Percentiles rank a stretch among this genome's conserved stretches.
Conservation (phyloP, 169 alveolate species). For the Plasmodium gallinaceum region DNA sequence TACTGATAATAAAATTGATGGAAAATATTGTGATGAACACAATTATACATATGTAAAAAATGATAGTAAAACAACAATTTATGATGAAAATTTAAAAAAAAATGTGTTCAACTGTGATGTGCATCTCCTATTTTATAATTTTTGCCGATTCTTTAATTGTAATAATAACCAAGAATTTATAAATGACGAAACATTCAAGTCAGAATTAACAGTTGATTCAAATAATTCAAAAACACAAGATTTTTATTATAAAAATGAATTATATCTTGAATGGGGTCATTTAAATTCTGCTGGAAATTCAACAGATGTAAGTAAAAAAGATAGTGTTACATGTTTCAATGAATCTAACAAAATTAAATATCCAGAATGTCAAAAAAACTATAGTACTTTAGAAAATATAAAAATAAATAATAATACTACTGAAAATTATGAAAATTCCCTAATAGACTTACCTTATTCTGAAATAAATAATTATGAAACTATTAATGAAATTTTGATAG, state of each 20-base stretch:
- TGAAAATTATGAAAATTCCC: too few species aligned
- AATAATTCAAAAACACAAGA: background rate
- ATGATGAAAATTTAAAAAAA: background rate
- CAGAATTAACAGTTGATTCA: conserved; percentile 26
- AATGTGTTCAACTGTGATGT: conserved; percentile 20
- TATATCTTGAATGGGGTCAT: too few species aligned
- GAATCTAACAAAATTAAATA: background rate
- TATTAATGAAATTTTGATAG: too few species aligned
- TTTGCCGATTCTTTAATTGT: conserved; percentile 34
- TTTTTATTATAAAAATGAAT: too few species aligned
- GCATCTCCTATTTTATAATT: conserved; percentile 15
- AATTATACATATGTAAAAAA: conserved; percentile 1
- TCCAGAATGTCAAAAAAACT: background rate
- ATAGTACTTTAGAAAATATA: too few species aligned
- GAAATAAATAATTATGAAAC: too few species aligned
- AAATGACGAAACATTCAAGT: conserved; percentile 16
- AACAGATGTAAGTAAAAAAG: background rate
- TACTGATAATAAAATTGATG: conserved; percentile 6
- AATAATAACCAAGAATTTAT: background rate
- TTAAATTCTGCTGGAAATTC: background rate
- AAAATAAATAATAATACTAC: too few species aligned
- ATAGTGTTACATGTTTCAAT: background rate
- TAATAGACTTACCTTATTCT: too few species aligned
- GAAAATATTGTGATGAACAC: background rate
- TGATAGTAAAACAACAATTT: conserved; percentile 17